These are phyloP conservation scores for Neoarthrinium moseri DNA, from an alignment of 2,329 filamentous ascomycete genomes.

Conservation along the genomic window DNA sequence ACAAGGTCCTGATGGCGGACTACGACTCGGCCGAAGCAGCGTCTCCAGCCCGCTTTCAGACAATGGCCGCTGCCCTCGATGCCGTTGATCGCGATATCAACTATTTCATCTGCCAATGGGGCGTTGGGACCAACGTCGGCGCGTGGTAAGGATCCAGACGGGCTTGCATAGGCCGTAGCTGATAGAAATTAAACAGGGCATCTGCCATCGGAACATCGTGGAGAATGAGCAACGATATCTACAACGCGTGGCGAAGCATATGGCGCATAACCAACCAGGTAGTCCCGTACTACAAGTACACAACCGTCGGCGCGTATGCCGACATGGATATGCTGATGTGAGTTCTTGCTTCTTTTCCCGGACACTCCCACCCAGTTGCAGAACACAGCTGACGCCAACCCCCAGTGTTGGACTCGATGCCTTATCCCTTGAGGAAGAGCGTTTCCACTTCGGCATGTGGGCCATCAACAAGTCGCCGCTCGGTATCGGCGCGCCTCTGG, in stretches of 20 bases:
- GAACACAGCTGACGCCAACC: neutral
- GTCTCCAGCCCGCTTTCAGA: constrained; percentile 40
- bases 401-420: constrained; percentile 43
- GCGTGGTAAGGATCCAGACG: constrained; percentile 33
- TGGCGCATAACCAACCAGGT: constrained; percentile 52
- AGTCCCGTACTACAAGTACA: constrained; percentile 43
- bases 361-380: neutral
- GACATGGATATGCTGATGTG: constrained; percentile 53
- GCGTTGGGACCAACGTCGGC: constrained; percentile 44
- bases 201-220: constrained; percentile 44
- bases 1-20: constrained; percentile 40
- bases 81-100: constrained; percentile 38
- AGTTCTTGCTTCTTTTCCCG: constrained; percentile 11
- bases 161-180: neutral
- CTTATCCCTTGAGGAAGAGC: constrained; percentile 44
- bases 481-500: constrained; percentile 43
- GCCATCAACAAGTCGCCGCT: constrained; percentile 50
- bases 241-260: constrained; percentile 47
- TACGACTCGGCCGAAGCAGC: constrained; percentile 35
- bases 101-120: constrained; percentile 55
- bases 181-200: constrained; percentile 26
- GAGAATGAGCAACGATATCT: constrained; percentile 55
- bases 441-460: constrained; percentile 53
- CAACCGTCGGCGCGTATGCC: constrained; percentile 44
- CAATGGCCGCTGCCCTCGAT: constrained; percentile 43